Base-by-base conservation (phyloP, 2,329 filamentous ascomycete species). In the Cercospora sojina region DNA sequence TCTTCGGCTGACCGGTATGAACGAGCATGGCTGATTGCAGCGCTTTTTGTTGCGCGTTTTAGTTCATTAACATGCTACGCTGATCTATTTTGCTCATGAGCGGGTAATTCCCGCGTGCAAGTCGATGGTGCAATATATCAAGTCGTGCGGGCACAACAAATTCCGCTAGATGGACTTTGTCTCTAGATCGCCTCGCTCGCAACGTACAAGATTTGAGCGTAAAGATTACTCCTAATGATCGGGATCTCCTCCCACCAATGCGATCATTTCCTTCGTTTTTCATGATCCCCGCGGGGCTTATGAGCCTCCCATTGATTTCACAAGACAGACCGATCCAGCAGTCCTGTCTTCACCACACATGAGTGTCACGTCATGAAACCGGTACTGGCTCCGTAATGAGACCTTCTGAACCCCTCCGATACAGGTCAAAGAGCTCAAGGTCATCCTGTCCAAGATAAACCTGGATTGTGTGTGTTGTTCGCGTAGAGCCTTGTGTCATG, bases 1-100 rank as follows among this genome's bases (percentile, higher is more conserved):
- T 6, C 73, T 84, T 61, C 64, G 74, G 55, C 66, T 77, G 41
- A 75, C 72, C 38, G 66, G 72, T 18, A 62, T 62, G n/a, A 49
- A 51, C 12, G 69, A 67, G 9, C 61, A 63, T 59, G 35, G 29
- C 16, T 43, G 16, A 43, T 38, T 25, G n/a, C 16, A 58, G 20
- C 20, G 43, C 41, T 47, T 12, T 23, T 2, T 20, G 2, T 23
- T 2, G n/a, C 41, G 18, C 18, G n/a, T 23, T 10, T 23, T 5
- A 49, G 43, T 23, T 49, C 1, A 23, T 49, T 20, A 10, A 49
- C 6, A 25, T 12, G 43, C 43, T 49, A 23, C 3, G 43, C 43
- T 49, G 20, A 49, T 23, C 10, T 23, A 49, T 13, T 4, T 3
- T 13, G 43, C 43, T 20, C 20, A 1, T 47, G 43, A 49, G 43